Evolutionary conservation across 345 rosid genomes (phyloP).

Genomic region (Salix dunnii): DNA sequence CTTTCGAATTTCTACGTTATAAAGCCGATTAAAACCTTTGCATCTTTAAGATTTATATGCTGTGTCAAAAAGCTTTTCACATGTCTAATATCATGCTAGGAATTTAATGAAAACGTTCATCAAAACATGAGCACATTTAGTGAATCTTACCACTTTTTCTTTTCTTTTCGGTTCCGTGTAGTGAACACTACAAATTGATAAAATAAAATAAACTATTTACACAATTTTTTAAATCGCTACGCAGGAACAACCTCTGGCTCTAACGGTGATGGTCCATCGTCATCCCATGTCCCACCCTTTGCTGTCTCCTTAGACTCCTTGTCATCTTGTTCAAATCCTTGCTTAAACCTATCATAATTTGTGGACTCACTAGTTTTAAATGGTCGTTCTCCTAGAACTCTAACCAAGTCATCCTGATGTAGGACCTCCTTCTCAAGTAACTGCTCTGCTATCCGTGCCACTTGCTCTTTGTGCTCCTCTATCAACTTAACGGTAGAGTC

Average conservation of each 20-base stretch:
- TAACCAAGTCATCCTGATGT: conserved; percentile 70
- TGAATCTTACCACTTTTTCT: not conserved
- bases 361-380: conserved; percentile 60
- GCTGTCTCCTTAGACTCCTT: conserved; percentile 27
- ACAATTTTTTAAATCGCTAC: conserved; percentile 7
- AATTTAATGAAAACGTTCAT: not conserved
- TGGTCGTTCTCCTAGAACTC: conserved; percentile 81
- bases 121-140: not conserved
- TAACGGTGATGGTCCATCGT: conserved; percentile 49
- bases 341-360: conserved; percentile 72
- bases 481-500: conserved; percentile 53
- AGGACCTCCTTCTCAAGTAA: conserved; percentile 83
- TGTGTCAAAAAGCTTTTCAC: too few relatives aligned
- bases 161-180: not conserved
- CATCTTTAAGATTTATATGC: too few relatives aligned
- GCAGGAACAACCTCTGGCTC: conserved; percentile 70
- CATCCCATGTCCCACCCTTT: conserved; percentile 36
- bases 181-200: not conserved
- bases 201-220: not conserved
- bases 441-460: conserved; percentile 76
- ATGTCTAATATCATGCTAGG: too few relatives aligned
- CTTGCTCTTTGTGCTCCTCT: conserved; percentile 71
- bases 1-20: too few relatives aligned
- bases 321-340: conserved; percentile 57
- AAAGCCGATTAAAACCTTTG: too few relatives aligned